Base-by-base conservation (phyloP, 805 yeast genomes). In the Pichia thaimueangensis region DNA sequence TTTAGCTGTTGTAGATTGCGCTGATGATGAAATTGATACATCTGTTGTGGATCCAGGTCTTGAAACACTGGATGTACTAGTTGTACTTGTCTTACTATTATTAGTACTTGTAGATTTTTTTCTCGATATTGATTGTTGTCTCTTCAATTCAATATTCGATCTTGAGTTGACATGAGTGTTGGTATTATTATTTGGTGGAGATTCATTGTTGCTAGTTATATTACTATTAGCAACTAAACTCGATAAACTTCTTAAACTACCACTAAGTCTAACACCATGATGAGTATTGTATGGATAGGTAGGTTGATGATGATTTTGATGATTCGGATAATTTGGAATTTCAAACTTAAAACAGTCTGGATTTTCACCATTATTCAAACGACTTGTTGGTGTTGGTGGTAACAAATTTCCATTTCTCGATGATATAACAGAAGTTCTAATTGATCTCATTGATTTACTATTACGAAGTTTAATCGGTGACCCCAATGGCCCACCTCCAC, bases 381-480 rank as follows among this genome's bases (percentile, higher is more conserved):
- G 12, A 21, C 9, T 13, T 12, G 8, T 19, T 4, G 28, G 25
- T 10, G 49, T 37, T 27, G 34, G 27, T 40, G 47, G 43, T 11
- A 25, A 25, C 5, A 8, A 8, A 25, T 25, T 25, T 12, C 13
- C 6, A 9, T 11, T 25, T 8, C 11, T 25, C 1, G 29, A 6
- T 11, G 29, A 25, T 9, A n/a, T 12, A 9, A 25, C 13, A 6
- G 29, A 25, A 25, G 32, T 37, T 30, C 33, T 29, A 3, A 43
- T 13, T 10, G 40, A 30, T 30, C 35, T 39, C n/a, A 39, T 28
- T 15, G 47, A 43, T 30, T 23, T 37, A 3, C 43, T 37, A 16
- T 31, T 35, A 30, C 41, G 34, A 15, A 43, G 16, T 22, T 29
- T 44, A 13, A 39, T 35, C 10, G 50, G 50, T 3, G 48, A 39